These are phyloP conservation scores for Cairneyella variabilis DNA, from an alignment of 495 filamentous ascomycete species.

Conservation along the genomic window DNA sequence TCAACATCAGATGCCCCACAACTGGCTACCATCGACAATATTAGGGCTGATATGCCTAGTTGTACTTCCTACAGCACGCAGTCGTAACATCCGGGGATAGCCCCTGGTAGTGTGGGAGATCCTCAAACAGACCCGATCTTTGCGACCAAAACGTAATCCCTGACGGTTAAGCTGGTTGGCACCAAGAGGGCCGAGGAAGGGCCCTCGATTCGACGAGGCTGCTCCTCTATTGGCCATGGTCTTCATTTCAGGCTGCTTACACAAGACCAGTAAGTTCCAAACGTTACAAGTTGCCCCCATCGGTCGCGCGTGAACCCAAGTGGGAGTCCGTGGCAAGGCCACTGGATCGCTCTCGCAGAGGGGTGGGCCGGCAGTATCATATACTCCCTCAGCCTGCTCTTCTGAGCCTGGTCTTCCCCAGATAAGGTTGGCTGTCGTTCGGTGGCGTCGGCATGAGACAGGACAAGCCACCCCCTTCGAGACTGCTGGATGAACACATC, in stretches of 20 bases:
- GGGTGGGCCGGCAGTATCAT: slow-evolving; percentile 15
- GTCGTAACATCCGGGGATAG: slow-evolving; percentile 22
- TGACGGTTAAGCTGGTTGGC: slow-evolving; percentile 6
- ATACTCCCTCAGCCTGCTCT: slow-evolving; percentile 23
- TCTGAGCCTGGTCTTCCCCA: slow-evolving; percentile 25
- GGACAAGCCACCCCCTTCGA: slow-evolving; percentile 24
- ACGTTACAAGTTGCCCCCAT: slow-evolving; percentile 21
- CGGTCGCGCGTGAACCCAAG: slow-evolving; percentile 13
- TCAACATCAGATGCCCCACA: not conserved
- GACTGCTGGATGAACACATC: slow-evolving; percentile 20
- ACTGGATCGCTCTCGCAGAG: not conserved
- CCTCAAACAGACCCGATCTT: slow-evolving; percentile 25
- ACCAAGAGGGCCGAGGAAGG: not conserved
- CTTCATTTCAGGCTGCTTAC: slow-evolving; percentile 20
- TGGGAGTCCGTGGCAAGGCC: not conserved
- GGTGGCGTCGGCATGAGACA: slow-evolving; percentile 24
- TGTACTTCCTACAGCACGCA: slow-evolving; percentile 5
- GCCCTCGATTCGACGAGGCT: not conserved
- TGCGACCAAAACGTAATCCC: slow-evolving; percentile 23
- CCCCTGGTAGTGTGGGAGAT: slow-evolving; percentile 21
- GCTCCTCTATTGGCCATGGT: slow-evolving; percentile 6
- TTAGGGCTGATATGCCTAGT: slow-evolving; percentile 23
- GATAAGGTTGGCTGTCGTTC: slow-evolving; percentile 18
- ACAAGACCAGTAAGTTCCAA: slow-evolving; percentile 20
- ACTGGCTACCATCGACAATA: slow-evolving; percentile 11